These are phyloP conservation scores for Exophiala calicioides DNA, from an alignment of 2,329 filamentous ascomycete genomes.

Conservation along the genomic window DNA sequence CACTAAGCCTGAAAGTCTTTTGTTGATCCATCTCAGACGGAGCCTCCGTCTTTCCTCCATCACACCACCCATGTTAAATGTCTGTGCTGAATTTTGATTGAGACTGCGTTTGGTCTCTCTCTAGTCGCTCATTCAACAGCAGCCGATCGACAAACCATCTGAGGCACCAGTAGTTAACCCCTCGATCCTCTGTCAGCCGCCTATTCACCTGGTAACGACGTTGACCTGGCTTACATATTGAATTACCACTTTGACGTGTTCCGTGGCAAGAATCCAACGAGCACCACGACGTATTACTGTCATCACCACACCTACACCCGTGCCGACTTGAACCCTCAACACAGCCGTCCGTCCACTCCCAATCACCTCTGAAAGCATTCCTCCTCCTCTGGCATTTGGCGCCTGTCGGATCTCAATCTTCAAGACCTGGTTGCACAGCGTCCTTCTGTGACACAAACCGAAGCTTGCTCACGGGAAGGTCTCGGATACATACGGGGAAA, in stretches of 20 bases:
- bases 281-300: too few relatives aligned
- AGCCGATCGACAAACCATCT: conserved; percentile 1
- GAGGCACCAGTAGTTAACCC: conserved; percentile 10
- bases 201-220: conserved; percentile 11
- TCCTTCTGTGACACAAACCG: conserved; percentile 26
- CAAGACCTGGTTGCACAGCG: conserved; percentile 18
- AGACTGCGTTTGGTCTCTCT: conserved; percentile 7
- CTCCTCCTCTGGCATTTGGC: conserved; percentile 1
- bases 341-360: too few relatives aligned
- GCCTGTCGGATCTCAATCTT: background rate
- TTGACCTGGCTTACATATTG: conserved; percentile 4
- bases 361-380: background rate
- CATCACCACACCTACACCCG: too few relatives aligned
- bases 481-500: conserved; percentile 17
- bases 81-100: conserved; percentile 12
- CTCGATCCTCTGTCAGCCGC: background rate
- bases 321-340: too few relatives aligned
- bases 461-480: conserved; percentile 20
- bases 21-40: conserved; percentile 2
- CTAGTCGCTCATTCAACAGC: conserved; percentile 18
- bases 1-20: conserved; percentile 16
- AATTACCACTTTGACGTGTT: conserved; percentile 17
- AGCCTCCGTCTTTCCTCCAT: conserved; percentile 5
- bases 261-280: conserved; percentile 12
- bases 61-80: conserved; percentile 9